Conservation (phyloP, 768 basidiomycete species). For the Ramaria sp. region DNA sequence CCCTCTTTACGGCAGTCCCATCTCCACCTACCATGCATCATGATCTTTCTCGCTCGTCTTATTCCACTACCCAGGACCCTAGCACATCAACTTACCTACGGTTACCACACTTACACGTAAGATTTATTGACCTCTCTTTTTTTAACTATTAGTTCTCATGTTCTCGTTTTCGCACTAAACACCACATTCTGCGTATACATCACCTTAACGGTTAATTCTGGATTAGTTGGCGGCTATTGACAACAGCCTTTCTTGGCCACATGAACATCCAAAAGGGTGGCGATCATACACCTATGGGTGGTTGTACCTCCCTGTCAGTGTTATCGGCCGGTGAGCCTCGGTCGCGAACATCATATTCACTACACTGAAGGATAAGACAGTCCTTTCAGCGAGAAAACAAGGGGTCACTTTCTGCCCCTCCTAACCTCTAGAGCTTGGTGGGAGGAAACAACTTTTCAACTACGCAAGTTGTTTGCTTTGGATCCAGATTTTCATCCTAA, state of each 20-base stretch:
- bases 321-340: conserved; percentile 48
- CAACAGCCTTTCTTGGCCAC: conserved; percentile 86
- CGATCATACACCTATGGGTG: conserved; percentile 78
- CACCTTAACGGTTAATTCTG: neutral
- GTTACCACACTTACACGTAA: conserved; percentile 62
- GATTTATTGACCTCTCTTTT: neutral
- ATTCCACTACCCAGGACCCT: conserved; percentile 6
- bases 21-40: neutral
- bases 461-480: conserved; percentile 65
- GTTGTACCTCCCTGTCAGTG: conserved; percentile 75
- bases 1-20: neutral
- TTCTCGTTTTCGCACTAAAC: no score
- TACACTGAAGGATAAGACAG: conserved; percentile 6
- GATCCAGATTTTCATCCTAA: conserved; percentile 85
- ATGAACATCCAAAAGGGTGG: conserved; percentile 78
- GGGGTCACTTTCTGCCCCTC: conserved; percentile 71
- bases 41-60: conserved; percentile 12
- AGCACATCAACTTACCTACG: conserved; percentile 19
- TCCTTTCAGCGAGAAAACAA: conserved; percentile 76
- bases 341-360: neutral
- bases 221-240: conserved; percentile 73
- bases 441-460: conserved; percentile 73
- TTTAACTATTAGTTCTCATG: neutral
- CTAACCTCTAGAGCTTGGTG: conserved; percentile 83
- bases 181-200: neutral